Conservation (phyloP, 306 rosid genomes). For the Astragalus glycyphyllos region DNA sequence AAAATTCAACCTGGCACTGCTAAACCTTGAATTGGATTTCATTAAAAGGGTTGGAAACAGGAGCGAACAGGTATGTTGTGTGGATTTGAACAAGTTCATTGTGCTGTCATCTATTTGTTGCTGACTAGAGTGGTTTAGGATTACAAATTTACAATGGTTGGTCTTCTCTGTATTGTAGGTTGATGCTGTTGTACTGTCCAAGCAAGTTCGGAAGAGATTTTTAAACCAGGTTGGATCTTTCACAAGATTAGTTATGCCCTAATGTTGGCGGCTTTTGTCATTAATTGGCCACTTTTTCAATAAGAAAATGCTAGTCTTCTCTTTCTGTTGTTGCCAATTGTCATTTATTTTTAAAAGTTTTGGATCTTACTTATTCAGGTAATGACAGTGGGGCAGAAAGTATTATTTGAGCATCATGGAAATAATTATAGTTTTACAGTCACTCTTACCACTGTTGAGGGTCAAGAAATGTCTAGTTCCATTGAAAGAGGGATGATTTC, state of each 20-base stretch:
- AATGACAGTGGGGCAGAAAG: conserved; percentile 92
- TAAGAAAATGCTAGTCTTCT: conserved; percentile 13
- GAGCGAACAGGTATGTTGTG: conserved; percentile 75
- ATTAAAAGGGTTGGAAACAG: conserved; percentile 65
- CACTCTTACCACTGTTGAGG: conserved; percentile 69
- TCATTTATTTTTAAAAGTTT: background rate
- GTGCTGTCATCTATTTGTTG: conserved; percentile 23
- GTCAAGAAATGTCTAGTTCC: conserved; percentile 63
- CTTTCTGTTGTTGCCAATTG: conserved; percentile 6
- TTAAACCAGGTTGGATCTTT: conserved; percentile 65
- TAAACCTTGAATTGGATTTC: conserved; percentile 88
- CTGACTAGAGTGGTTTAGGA: conserved; percentile 11
- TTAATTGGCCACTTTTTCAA: conserved; percentile 8
- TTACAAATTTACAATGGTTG: background rate
- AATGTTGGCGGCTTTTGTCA: conserved; percentile 1
- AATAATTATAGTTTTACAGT: conserved; percentile 83
- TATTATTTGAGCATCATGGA: conserved; percentile 80
- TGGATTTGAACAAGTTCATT: conserved; percentile 1
- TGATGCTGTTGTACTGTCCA: conserved; percentile 79
- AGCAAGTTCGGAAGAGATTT: conserved; percentile 73
- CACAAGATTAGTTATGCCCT: conserved; percentile 3
- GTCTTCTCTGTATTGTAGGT: conserved; percentile 57
- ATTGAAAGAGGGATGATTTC: conserved; percentile 88
- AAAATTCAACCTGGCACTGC: conserved; percentile 71
- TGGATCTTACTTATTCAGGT: conserved; percentile 58